phyloP scores from a whole-genome alignment of 2,329 filamentous ascomycete genomes.

The Ascochyta fabae region DNA sequence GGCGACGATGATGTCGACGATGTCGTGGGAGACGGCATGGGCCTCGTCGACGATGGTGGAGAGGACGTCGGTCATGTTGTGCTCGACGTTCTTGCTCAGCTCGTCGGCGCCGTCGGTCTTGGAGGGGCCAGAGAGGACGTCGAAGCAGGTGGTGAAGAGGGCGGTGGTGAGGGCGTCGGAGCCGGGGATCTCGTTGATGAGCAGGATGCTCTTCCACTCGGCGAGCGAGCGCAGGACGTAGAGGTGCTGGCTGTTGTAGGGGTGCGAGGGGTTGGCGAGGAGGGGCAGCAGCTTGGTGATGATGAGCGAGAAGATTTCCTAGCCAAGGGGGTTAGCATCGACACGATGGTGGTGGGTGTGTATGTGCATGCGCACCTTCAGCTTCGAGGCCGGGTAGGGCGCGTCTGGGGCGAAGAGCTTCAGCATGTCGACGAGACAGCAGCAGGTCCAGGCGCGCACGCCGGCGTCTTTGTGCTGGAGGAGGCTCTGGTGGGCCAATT shows the following conservation, averaged over 20 bases:
- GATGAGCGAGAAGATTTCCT: slow-evolving; percentile 95
- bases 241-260: slow-evolving; percentile 92
- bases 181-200: slow-evolving; percentile 86
- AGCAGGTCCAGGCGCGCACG: slow-evolving; percentile 85
- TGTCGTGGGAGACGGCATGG: slow-evolving; percentile 74
- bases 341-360: neutral
- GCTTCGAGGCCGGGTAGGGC: slow-evolving; percentile 86
- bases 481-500: slow-evolving; percentile 81
- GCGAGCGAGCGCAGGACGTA: slow-evolving; percentile 88
- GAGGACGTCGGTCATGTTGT: slow-evolving; percentile 86
- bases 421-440: slow-evolving; percentile 91
- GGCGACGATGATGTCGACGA: slow-evolving; percentile 91
- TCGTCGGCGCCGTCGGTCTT: slow-evolving; percentile 79
- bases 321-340: slow-evolving; percentile 17
- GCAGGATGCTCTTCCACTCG: slow-evolving; percentile 91
- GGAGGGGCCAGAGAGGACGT: slow-evolving; percentile 81
- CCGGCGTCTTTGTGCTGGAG: slow-evolving; percentile 92
- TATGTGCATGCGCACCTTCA: slow-evolving; percentile 70
- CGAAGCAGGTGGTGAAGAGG: slow-evolving; percentile 90
- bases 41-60: slow-evolving; percentile 88
- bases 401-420: slow-evolving; percentile 93
- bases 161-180: slow-evolving; percentile 73
- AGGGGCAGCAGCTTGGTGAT: slow-evolving; percentile 83
- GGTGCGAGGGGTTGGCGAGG: slow-evolving; percentile 82
- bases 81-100: slow-evolving; percentile 90